Conservation (phyloP, 495 filamentous ascomycete species). For the Glutinoglossum americanum region DNA sequence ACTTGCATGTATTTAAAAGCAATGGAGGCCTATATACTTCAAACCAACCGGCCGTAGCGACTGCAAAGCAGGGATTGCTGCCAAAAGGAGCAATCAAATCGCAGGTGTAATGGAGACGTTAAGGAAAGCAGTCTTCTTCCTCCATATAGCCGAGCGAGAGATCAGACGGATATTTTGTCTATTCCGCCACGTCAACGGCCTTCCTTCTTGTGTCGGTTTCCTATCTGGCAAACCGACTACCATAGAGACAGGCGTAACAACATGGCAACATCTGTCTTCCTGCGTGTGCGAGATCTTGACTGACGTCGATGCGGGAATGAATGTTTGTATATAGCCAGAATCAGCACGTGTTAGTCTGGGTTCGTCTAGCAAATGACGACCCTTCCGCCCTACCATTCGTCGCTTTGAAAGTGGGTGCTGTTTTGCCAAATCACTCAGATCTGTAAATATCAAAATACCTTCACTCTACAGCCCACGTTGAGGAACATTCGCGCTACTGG, state of each 20-base stretch:
- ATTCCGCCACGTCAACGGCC: slow-evolving; percentile 3
- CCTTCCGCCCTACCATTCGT: background rate
- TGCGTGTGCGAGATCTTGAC: background rate
- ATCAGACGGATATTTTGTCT: background rate
- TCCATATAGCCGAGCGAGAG: slow-evolving; percentile 4
- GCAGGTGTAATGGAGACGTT: background rate
- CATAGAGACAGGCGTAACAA: slow-evolving; percentile 2
- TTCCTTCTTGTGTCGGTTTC: background rate
- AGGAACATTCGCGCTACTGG: background rate
- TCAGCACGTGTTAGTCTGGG: background rate
- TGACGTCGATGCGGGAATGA: background rate
- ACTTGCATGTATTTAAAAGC: background rate
- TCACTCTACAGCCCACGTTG: background rate
- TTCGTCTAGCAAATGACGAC: background rate
- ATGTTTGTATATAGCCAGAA: background rate
- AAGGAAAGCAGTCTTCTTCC: background rate
- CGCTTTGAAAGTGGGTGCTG: background rate
- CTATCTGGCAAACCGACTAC: background rate
- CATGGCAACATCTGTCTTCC: background rate
- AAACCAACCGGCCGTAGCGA: background rate
- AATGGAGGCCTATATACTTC: background rate
- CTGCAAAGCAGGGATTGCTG: background rate
- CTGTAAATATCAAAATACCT: background rate
- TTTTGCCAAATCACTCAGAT: background rate
- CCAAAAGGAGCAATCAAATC: background rate